phyloP scores from a whole-genome alignment of 352 stramenopile species.

The Phytophthora kernoviae region DNA sequence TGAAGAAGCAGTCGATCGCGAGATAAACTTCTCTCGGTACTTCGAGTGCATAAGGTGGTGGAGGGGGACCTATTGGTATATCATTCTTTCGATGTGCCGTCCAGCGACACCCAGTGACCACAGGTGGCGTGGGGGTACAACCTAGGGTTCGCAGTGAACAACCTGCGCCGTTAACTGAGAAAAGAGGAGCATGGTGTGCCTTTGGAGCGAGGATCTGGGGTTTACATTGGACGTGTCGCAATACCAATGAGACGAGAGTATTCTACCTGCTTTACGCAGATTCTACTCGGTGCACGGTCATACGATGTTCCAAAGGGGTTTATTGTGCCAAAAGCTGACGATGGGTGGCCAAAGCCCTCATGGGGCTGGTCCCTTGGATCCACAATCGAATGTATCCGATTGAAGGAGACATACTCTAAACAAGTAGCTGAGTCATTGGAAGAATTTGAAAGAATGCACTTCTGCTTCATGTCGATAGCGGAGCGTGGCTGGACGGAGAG shows the following conservation, averaged over 20 bases:
- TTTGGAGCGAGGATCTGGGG: constrained; percentile 8
- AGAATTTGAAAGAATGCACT: constrained; percentile 39
- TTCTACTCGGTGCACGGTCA: constrained; percentile 31
- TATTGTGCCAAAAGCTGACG: constrained; percentile 15
- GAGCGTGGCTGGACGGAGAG: constrained; percentile 21
- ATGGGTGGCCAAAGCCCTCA: constrained; percentile 20
- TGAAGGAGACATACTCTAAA: constrained; percentile 20
- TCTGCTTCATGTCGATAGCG: constrained; percentile 42
- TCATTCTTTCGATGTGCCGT: constrained; percentile 29
- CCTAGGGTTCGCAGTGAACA: constrained; percentile 19
- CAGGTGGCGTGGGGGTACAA: constrained; percentile 23
- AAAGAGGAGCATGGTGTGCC: constrained; percentile 5
- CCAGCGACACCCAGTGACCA: constrained; percentile 19
- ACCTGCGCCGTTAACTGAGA: constrained; percentile 11
- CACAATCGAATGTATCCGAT: constrained; percentile 39
- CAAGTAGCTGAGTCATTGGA: constrained; percentile 26
- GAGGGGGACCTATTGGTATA: constrained; percentile 30
- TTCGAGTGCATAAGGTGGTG: no score
- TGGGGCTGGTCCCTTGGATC: constrained; percentile 33
- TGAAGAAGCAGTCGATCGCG: no score
- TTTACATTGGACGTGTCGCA: constrained; percentile 31
- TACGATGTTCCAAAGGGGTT: constrained; percentile 29
- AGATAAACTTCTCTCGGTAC: no score
- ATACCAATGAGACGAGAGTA: constrained; percentile 20
- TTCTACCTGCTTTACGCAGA: constrained; percentile 31